These are phyloP conservation scores for Colletotrichum tropicicola DNA, from an alignment of 2,329 filamentous ascomycete genomes.

Conservation along the genomic window DNA sequence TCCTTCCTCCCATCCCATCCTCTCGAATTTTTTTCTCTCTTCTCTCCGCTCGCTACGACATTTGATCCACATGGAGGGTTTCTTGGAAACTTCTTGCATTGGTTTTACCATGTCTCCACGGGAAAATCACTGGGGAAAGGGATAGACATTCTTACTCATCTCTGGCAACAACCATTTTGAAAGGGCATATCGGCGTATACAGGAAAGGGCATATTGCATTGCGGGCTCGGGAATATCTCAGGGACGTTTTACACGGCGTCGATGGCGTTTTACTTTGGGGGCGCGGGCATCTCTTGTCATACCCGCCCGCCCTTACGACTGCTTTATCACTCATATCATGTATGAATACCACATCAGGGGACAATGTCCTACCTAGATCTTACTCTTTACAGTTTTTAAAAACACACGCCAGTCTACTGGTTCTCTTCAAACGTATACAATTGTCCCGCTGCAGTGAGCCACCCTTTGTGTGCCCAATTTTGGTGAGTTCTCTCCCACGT, in stretches of 20 bases:
- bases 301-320: not conserved
- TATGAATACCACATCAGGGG: constrained; percentile 24
- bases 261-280: not conserved
- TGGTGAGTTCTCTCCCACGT: no score
- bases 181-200: constrained; percentile 9
- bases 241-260: not conserved
- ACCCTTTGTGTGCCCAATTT: no score
- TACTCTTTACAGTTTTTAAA: not conserved
- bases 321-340: not conserved
- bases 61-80: constrained; percentile 11
- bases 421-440: not conserved
- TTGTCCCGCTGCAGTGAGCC: no score
- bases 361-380: not conserved
- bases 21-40: not conserved
- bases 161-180: not conserved
- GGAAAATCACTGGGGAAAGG: not conserved
- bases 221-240: constrained; percentile 5
- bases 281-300: not conserved
- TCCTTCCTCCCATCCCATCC: not conserved
- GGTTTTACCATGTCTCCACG: not conserved
- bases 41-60: not conserved
- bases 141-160: constrained; percentile 1
- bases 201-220: constrained; percentile 24
- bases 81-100: not conserved
- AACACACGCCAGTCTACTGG: not conserved